Evolutionary conservation across 139 green algal species (phyloP).

Genomic region (Edaphochlamys debaryana): DNA sequence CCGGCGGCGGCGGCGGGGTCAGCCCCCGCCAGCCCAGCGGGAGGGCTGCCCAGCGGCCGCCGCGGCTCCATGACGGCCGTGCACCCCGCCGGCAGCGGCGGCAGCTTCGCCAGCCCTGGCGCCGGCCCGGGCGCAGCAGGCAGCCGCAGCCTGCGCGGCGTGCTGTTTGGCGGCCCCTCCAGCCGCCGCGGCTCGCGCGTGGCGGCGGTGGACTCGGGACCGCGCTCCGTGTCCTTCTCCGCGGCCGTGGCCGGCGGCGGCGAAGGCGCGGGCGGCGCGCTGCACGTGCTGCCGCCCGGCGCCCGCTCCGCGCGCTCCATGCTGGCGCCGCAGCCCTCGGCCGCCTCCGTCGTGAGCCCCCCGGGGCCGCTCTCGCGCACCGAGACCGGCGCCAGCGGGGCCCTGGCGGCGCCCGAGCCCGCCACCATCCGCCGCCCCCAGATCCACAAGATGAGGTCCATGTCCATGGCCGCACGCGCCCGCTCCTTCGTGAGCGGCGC

Average conservation of each 20-base stretch:
- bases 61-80: background rate
- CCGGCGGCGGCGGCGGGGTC: background rate
- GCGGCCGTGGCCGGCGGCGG: background rate
- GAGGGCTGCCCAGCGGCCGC: background rate
- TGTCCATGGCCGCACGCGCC: background rate
- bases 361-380: background rate
- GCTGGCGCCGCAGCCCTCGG: background rate
- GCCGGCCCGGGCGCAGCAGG: no score
- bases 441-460: slow-evolving; percentile 30
- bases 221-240: slow-evolving; percentile 14
- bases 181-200: background rate
- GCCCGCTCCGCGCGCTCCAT: background rate
- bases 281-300: background rate
- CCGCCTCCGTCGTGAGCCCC: background rate
- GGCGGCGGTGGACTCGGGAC: background rate
- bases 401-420: background rate
- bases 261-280: background rate
- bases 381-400: background rate
- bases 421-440: slow-evolving; percentile 1
- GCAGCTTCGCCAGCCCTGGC: no score
- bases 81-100: no score
- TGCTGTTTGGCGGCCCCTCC: background rate
- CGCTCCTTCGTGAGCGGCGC: slow-evolving; percentile 13
- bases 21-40: background rate
- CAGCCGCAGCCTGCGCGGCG: no score